Conservation (phyloP, 148 eudicot genomes). For the Rhododendron griersonianum region DNA sequence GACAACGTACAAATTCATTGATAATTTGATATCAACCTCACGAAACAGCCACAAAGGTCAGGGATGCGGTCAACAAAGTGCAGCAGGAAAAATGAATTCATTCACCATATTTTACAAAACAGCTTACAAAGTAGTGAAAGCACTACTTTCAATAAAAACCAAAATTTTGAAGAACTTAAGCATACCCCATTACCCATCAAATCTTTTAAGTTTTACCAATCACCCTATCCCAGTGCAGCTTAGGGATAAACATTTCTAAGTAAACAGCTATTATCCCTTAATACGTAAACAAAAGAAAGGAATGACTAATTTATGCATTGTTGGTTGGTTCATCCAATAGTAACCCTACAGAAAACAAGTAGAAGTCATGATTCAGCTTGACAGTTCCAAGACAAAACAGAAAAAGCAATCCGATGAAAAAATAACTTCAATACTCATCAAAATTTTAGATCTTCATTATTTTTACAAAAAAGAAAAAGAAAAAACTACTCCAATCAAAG, state of each 20-base stretch:
- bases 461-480: too few relatives aligned
- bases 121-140: conserved; percentile 2
- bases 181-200: neutral
- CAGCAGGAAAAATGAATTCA: neutral
- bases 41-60: neutral
- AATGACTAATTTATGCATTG: neutral
- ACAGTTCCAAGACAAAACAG: neutral
- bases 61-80: neutral
- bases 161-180: neutral
- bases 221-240: neutral
- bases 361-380: neutral
- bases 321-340: neutral
- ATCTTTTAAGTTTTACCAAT: neutral
- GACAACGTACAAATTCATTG: neutral
- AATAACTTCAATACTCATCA: neutral
- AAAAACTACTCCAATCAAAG: neutral
- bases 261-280: too few relatives aligned
- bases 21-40: neutral
- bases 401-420: neutral
- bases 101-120: neutral
- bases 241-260: neutral
- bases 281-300: neutral
- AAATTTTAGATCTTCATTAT: too few relatives aligned
- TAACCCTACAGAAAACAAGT: neutral
- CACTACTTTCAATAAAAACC: neutral